Evolutionary conservation across 768 basidiomycete genomes (phyloP), one percentile per base, ranked within the genome.

Genomic region (Pulveroboletus ravenelii): DNA sequence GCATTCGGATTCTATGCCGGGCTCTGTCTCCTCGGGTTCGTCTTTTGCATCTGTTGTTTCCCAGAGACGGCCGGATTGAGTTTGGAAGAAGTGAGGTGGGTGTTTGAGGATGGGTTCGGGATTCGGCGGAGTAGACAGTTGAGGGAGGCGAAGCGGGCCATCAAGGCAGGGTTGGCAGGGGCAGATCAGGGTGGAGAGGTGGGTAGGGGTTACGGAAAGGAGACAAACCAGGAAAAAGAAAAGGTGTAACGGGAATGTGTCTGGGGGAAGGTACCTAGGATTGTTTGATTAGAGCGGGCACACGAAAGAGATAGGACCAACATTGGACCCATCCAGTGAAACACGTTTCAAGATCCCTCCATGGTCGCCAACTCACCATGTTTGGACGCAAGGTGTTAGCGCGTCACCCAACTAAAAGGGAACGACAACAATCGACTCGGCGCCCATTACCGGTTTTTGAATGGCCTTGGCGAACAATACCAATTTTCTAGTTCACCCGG

Each of bases 1-100:
- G 85, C 87, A 6, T 89, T 89, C 56, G 85, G 82, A 6, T 81
- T 89, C 62, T 90, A 88, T 59, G 85, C 82, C 0, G 84, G 84
- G 2, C 69, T 89, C 13, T 89, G 87, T 66, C 66, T 84, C 5
- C 69, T 85, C 10, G 84, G 84, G 5, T 84, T 79, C 74, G 20
- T 85, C 10, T 91, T 90, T 68, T 83, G 83, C 41, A 50, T 81
- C 17, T 74, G 67, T 53, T 85, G 81, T 63, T 91, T 88, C 75
- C 88, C 88, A 0, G 89, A 93, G 72, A 89, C 87, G 31, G 84
- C 84, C 1, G 87, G 85, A 36, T 65, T 87, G 43, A 82, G 82
- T 58, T 67, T 86, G 53, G 85, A 86, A 57, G 84, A 85, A 63
- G 82, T 85, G 9, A 75, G 70, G 60, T 68, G 76, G 70, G 71